phyloP scores from a whole-genome alignment of 768 basidiomycete species.

The Rhizopogon vulgaris region DNA sequence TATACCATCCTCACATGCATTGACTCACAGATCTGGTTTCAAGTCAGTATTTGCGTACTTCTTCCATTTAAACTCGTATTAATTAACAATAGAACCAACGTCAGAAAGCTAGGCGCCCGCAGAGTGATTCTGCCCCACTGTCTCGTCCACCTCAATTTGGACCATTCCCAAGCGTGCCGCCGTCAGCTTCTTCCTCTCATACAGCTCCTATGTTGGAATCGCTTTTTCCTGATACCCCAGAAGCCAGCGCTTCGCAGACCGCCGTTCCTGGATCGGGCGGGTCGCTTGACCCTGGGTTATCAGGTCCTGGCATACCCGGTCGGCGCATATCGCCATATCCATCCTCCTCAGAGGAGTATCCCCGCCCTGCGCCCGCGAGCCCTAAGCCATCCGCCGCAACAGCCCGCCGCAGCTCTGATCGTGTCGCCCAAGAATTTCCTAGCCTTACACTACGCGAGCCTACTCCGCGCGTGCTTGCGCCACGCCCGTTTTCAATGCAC shows the following conservation, averaged over 20 bases:
- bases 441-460: slow-evolving; percentile 8
- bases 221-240: slow-evolving; percentile 7
- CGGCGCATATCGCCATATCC: slow-evolving; percentile 13
- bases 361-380: slow-evolving; percentile 8
- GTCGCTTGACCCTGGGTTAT: slow-evolving; percentile 34
- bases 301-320: slow-evolving; percentile 54
- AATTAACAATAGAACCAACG: slow-evolving; percentile 63
- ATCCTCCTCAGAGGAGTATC: slow-evolving; percentile 13
- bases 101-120: slow-evolving; percentile 79
- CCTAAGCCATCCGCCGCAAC: slow-evolving; percentile 4
- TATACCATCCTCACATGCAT: slow-evolving; percentile 8
- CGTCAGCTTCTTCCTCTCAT: slow-evolving; percentile 22
- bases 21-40: slow-evolving; percentile 74
- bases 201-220: slow-evolving; percentile 6
- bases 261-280: slow-evolving; percentile 10
- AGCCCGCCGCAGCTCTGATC: neutral
- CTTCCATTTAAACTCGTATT: slow-evolving; percentile 5
- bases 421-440: slow-evolving; percentile 7
- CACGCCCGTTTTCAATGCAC: slow-evolving; percentile 8
- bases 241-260: slow-evolving; percentile 10
- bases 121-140: slow-evolving; percentile 49
- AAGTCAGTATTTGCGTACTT: slow-evolving; percentile 36
- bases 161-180: slow-evolving; percentile 45
- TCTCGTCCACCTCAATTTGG: slow-evolving; percentile 57
- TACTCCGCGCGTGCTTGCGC: slow-evolving; percentile 7